Base-by-base conservation (phyloP, 2,329 filamentous ascomycete genomes). In the Xylaria sp. region DNA sequence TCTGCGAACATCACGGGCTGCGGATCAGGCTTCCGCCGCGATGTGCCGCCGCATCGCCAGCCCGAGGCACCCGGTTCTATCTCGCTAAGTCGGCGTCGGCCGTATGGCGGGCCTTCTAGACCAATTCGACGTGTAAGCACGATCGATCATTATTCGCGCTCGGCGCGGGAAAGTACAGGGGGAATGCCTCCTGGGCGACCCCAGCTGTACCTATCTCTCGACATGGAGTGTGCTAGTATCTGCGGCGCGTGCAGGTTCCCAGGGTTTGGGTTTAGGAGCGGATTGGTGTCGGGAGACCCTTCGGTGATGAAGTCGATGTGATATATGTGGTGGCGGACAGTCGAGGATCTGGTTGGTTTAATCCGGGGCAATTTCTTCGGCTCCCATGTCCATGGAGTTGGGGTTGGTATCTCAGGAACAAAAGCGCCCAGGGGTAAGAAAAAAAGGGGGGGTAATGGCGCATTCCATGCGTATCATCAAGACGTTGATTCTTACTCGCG, bases 11-110 rank as follows among this genome's bases (percentile, higher is more conserved):
- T 56, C 23, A 60, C 56, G 32, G 55, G 55, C 32, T 30, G 53
- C 4, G 13, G 28, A 18, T 52, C 23, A 7, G 56, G 34, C 9
- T 60, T 61, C 50, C 56, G 67, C 60, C 43, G 60, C 13, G 28
- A 67, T 59, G 64, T 61, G 30, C 56, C 52, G 60, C 46, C 46
- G 58, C 34, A 30, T 66, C 18, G 41, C 41, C 8, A 63, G 18
- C n/a, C 23, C 13, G 50, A 57, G 53, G 43, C 53, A 12, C 55
- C 60, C 25, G 60, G 23, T 6, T 46, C 45, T 12, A 50, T 70
- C 32, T 70, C 32, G 43, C 62, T 43, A 65, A 56, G 32, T 71
- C 62, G 65, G 63, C 34, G 8, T 70, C 60, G 28, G 55, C 65
- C 20, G 43, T 56, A 30, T 32, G 52, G 23, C 39, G 59, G 32